These are phyloP conservation scores for Colletotrichum zoysiae DNA, from an alignment of 2,329 filamentous ascomycete genomes.

Conservation along the genomic window DNA sequence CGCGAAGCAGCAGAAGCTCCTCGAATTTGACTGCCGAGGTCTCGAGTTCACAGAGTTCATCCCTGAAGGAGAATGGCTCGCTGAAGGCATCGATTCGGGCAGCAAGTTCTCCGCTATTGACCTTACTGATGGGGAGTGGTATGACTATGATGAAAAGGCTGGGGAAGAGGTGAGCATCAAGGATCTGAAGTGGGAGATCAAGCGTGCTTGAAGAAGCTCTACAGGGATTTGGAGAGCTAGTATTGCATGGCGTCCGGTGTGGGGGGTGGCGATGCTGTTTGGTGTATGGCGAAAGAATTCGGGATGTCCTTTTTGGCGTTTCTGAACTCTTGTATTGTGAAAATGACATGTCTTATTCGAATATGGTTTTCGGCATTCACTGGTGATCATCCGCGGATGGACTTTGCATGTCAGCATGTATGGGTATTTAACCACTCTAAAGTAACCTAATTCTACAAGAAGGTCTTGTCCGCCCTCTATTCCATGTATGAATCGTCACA, in stretches of 20 bases:
- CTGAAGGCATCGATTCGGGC: conserved; percentile 81
- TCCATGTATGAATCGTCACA: conserved; percentile 34
- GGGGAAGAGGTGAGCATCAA: conserved; percentile 93
- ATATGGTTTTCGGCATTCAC: neutral
- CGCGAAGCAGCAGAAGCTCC: conserved; percentile 80
- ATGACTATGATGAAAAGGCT: conserved; percentile 96
- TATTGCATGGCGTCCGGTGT: conserved; percentile 17
- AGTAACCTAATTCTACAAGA: conserved; percentile 37
- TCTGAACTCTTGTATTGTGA: neutral
- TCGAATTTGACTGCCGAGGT: conserved; percentile 94
- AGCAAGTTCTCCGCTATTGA: conserved; percentile 89
- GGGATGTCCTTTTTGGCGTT: neutral
- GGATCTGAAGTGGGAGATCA: conserved; percentile 88
- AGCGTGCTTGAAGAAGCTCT: conserved; percentile 68
- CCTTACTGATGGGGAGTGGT: conserved; percentile 93
- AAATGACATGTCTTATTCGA: neutral
- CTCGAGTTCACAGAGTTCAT: conserved; percentile 93
- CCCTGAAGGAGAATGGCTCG: conserved; percentile 94
- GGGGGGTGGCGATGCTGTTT: conserved; percentile 1
- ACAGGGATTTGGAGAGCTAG: conserved; percentile 23
- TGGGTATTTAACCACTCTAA: conserved; percentile 40
- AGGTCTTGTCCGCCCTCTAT: conserved; percentile 25
- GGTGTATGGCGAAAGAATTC: neutral
- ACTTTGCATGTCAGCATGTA: conserved; percentile 25
- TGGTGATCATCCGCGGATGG: neutral